Base-by-base conservation (phyloP, 2,329 filamentous ascomycete species). In the Paracoccidioides brasiliensis region DNA sequence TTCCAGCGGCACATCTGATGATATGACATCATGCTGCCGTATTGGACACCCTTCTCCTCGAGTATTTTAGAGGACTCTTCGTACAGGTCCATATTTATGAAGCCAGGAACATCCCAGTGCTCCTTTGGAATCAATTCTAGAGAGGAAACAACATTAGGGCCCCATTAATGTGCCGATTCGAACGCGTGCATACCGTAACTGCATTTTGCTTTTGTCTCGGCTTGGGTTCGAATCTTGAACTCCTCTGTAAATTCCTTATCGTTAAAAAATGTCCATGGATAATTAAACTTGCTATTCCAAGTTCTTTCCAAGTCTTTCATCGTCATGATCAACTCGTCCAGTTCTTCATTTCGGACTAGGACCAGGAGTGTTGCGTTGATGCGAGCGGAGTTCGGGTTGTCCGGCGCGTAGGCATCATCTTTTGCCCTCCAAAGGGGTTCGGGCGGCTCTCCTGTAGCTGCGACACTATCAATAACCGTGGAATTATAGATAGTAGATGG, bases 1-100 rank as follows among this genome's bases (percentile, higher is more conserved):
- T 98, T 98, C 93, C 93, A 98, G 56, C 93, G 84, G 69, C 93
- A 98, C 93, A 98, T 98, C 69, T 97, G 87, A 72, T 97, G 91
- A 74, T 98, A 98, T 51, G 90, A 95, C 54, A 88, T 74, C 78
- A 87, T 88, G 63, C 83, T 80, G 65, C 88, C 88, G 70, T 98
- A 98, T 69, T 97, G 91, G 45, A 98, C 89, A 8, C 86, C 80
- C 65, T 91, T 81, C 67, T 93, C 86, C 66, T 87, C 78, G 55
- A 98, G 80, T 7, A 94, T 81, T 67, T 88, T 81, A 58, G 88
- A 83, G 32, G 90, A 95, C 70, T 95, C 90, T 42, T 83, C 72
- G 74, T 88, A 95, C 35, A 97, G 76, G 59, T 95, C 86, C 64
- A 82, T 74, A 71, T 94, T 90, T 69, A 98, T 96, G 90, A 90